Base-by-base conservation (phyloP, 768 basidiomycete species). In the Plicaturopsis crispa region DNA sequence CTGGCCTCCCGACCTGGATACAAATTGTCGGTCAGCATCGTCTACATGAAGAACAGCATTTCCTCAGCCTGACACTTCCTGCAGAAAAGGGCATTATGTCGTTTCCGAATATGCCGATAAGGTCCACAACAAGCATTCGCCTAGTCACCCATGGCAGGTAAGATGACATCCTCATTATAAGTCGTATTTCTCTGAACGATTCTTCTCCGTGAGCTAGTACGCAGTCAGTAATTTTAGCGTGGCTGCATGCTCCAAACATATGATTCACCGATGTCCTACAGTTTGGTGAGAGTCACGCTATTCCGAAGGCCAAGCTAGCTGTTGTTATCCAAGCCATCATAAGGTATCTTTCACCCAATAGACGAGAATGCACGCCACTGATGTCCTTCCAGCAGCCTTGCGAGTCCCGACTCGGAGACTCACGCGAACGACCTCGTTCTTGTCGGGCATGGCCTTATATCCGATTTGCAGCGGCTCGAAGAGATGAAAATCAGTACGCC, bases 401-500 rank as follows among this genome's bases (percentile, higher is more conserved):
- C 74, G 5, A 82, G 77, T 47, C 87, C 86, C 0, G 85, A 88
- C 50, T 79, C 82, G 1, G 87, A 90, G 49, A 80, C 75, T 11
- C 58, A 65, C 1, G 53, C 80, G 17, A 89, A 89, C 50, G 64
- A 64, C 14, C 73, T 90, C 24, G 81, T 89, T 12, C 63, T 90
- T 4, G 73, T 90, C 10, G 80, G 68, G 2, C 84, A 87, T 49
- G 69, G 69, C 14, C 68, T 67, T 17, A 53, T 75, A 28, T 69
- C 67, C 3, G 71, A 80, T 46, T 57, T 88, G 11, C 63, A 72
- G 28, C 69, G 76, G 13, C 63, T 89, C 24, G 80, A 84, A 37
- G 84, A 87, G 33, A 80, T 88, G 73, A 79, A 77, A 59, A 84
- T 88, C 51, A 82, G 86, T 88, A 51, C 51, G 83, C 57, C 30